Base-by-base conservation (phyloP, 2,329 filamentous ascomycete genomes). In the Cladophialophora exuberans region DNA sequence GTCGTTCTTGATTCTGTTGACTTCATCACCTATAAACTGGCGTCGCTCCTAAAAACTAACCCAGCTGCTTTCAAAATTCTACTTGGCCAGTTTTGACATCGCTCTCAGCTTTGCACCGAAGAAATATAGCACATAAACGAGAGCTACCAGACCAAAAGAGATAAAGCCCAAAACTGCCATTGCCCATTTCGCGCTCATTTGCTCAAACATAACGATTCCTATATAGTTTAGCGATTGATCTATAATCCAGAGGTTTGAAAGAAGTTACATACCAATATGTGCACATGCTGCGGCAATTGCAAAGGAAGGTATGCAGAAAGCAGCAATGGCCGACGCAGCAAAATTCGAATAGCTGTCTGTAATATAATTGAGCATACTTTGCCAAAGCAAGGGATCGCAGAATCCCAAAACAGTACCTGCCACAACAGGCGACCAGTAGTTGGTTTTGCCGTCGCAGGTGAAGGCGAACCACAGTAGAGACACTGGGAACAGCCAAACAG, bases 391-490 rank as follows among this genome's bases (percentile, higher is more conserved):
- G 5, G 73, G 72, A 56, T 75, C 72, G 23, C 69, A 72, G 56
- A 75, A 71, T 5, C 72, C 73, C 15, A 76, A 64, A 6, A 75
- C 57, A 11, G 59, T 69, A 25, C 72, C 73, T 6, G 73, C 72
- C 2, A 74, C 60, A 38, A 76, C 65, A 11, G 72, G 72, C 2
- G 69, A 73, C 73, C 72, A 75, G 60, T 69, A 75, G 3, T 63
- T 70, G 3, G 67, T 67, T 7, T 22, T 30, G 13, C 54, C 52
- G 46, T 43, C 20, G 41, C 66, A 69, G 6, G 73, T 76, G 57
- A 74, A 75, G 4, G 69, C 73, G 58, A 74, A 75, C 71, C 73
- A 75, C 30, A 76, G 64, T 7, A 75, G 65, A 0, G 72, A 73
- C 36, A 71, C 66, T 18, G 73, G 72, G 56, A 75, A 76, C 3